Evolutionary conservation across 2,329 filamentous ascomycete genomes (phyloP).

Genomic region (Aspergillus candidus): DNA sequence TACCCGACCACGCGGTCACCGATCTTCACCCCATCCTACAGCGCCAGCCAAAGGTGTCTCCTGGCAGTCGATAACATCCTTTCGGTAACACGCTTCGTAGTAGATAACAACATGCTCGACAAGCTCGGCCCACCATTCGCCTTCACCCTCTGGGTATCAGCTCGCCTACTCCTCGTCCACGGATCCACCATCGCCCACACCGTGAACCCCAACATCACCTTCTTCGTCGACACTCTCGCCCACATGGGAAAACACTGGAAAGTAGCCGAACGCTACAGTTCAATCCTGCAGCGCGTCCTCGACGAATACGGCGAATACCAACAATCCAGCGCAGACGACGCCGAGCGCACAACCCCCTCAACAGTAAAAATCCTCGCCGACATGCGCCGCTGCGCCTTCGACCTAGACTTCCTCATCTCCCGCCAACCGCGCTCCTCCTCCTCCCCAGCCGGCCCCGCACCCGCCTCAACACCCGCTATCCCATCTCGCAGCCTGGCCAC

Average conservation of each 20-base stretch:
- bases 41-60: slow-evolving; percentile 75
- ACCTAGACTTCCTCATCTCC: slow-evolving; percentile 83
- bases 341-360: slow-evolving; percentile 69
- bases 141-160: slow-evolving; percentile 88
- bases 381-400: slow-evolving; percentile 85
- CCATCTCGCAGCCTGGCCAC: slow-evolving; percentile 64
- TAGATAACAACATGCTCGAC: slow-evolving; percentile 65
- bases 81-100: slow-evolving; percentile 70
- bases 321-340: slow-evolving; percentile 52
- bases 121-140: slow-evolving; percentile 87
- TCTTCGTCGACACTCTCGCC: slow-evolving; percentile 74
- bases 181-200: slow-evolving; percentile 83
- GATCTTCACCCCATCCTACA: slow-evolving; percentile 84
- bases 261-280: slow-evolving; percentile 75
- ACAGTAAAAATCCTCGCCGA: slow-evolving; percentile 83
- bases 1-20: slow-evolving; percentile 84
- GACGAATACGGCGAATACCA: slow-evolving; percentile 80
- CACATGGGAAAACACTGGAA: slow-evolving; percentile 81
- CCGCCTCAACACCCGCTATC: slow-evolving; percentile 18
- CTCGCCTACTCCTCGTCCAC: slow-evolving; percentile 79
- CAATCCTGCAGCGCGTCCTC: slow-evolving; percentile 72
- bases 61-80: slow-evolving; percentile 77
- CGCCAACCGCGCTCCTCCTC: slow-evolving; percentile 56
- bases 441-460: slow-evolving; percentile 30
- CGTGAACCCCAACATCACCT: slow-evolving; percentile 69